A percentile compares a stretch with the other conserved stretches of the same genome.
Evolutionary conservation across 345 rosid species (phyloP).

Genomic region (Populus euphratica): DNA sequence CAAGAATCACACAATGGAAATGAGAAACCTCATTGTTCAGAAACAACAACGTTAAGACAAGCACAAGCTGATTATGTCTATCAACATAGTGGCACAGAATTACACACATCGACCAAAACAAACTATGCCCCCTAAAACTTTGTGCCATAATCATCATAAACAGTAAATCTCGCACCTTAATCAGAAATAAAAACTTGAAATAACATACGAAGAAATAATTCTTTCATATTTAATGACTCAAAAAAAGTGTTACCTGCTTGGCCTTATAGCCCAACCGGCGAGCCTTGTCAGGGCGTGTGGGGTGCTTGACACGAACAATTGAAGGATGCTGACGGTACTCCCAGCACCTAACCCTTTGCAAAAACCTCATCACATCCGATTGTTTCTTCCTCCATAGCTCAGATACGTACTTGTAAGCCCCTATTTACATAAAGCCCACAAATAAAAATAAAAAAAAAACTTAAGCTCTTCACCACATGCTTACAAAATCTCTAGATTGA

Average conservation of each 20-base stretch:
- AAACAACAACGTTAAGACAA: neutral
- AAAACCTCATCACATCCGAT: slow-evolving; percentile 95
- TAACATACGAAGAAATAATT: neutral
- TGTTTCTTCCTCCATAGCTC: slow-evolving; percentile 99
- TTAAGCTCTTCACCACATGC: neutral
- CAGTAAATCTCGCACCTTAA: neutral
- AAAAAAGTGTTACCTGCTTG: slow-evolving; percentile 60
- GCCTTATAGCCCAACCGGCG: slow-evolving; percentile 95
- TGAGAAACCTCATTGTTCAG: neutral
- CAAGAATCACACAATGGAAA: neutral
- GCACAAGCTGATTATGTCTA: neutral
- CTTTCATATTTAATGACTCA: neutral
- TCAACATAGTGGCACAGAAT: neutral
- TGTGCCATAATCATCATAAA: neutral
- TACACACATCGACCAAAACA: neutral
- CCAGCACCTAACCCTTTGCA: slow-evolving; percentile 99
- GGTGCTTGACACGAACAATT: slow-evolving; percentile 76
- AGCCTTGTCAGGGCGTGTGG: slow-evolving; percentile 98
- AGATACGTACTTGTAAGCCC: slow-evolving; percentile 93
- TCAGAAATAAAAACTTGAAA: neutral
- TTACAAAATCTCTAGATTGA: neutral
- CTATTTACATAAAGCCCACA: slow-evolving; percentile 26
- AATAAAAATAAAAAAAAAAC: neutral
- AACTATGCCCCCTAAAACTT: neutral
- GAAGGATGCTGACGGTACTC: slow-evolving; percentile 96